Conservation (phyloP, 2,329 filamentous ascomycete species). For the Ophiostoma sp. region DNA sequence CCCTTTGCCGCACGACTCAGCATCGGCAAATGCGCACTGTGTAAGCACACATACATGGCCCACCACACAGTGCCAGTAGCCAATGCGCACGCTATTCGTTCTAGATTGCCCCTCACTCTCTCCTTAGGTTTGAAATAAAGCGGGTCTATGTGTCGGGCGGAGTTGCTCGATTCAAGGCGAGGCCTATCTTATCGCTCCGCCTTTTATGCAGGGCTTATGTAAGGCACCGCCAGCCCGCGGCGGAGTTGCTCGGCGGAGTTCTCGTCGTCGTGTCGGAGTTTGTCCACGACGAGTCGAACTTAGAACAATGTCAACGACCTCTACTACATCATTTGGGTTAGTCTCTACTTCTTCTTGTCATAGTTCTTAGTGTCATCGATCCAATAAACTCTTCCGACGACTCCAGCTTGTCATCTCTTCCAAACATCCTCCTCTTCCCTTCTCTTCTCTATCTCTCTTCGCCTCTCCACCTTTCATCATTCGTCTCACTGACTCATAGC, state of each 20-base stretch:
- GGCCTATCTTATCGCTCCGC: slow-evolving; percentile 2
- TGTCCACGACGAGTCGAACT: slow-evolving; percentile 5
- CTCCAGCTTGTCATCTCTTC: no score
- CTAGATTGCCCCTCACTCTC: slow-evolving; percentile 5
- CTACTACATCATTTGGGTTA: neutral
- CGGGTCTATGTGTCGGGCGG: neutral
- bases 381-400: neutral
- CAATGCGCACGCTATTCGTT: neutral
- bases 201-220: slow-evolving; percentile 7
- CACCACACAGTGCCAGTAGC: fast-evolving
- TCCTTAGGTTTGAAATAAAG: neutral
- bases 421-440: no score
- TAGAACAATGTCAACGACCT: neutral
- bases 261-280: slow-evolving; percentile 8
- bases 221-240: neutral
- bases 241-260: slow-evolving; percentile 13
- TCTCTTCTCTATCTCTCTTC: no score
- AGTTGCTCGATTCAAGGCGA: neutral
- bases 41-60: no score
- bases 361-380: neutral
- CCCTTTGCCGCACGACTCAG: neutral
- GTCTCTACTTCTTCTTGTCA: no score
- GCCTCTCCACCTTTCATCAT: no score
- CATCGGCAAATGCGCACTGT: slow-evolving; percentile 17
- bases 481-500: no score